Base-by-base conservation (phyloP, 805 yeast species). In the Teunomyces gatunensis region DNA sequence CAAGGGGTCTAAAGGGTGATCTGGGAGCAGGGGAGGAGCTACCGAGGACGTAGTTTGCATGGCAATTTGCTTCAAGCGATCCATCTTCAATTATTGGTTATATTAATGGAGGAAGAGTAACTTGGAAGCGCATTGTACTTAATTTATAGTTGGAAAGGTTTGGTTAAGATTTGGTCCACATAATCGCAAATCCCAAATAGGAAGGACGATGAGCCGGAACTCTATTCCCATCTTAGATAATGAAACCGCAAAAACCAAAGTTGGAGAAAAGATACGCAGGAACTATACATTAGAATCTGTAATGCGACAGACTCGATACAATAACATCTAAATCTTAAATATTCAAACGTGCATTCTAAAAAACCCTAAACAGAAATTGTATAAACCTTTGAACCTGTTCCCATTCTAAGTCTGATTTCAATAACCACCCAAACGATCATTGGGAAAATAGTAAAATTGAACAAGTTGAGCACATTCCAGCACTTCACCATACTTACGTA, bases 1-100 rank as follows among this genome's bases (percentile, higher is more conserved):
- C 53, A 86, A 77, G 9, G 91, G 92, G 68, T 86, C 91, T 61
- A 85, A 71, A 12, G 89, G 89, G 65, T 84, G 87, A 12, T 70
- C 69, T 50, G 87, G 84, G 3, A 72, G 61, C 44, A 82, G 69
- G 42, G 85, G 84, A 23, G 84, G 72, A 30, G 73, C 67, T 46
- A 67, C 64, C 33, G 84, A 71, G 35, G 85, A 80, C 13, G 82
- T 76, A 37, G 86, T 73, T 63, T 83, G 88, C 35, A 74, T 61
- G 39, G 86, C 84, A 48, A 83, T 73, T 69, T 83, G 87, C 57
- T 74, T 76, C 59, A 83, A 73, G 71, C 88, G 80, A 67, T 83
- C 85, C 87, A 83, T 83, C 10, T 30, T 32, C 13, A 20, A 3
- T 12, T 35, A n/a, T 35, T 12, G 15, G 20, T 20, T 18, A 17